A percentile compares a stretch with the other conserved stretches of the same genome.
phyloP scores from a whole-genome alignment of 306 rosid species.

The Rosa rugosa region DNA sequence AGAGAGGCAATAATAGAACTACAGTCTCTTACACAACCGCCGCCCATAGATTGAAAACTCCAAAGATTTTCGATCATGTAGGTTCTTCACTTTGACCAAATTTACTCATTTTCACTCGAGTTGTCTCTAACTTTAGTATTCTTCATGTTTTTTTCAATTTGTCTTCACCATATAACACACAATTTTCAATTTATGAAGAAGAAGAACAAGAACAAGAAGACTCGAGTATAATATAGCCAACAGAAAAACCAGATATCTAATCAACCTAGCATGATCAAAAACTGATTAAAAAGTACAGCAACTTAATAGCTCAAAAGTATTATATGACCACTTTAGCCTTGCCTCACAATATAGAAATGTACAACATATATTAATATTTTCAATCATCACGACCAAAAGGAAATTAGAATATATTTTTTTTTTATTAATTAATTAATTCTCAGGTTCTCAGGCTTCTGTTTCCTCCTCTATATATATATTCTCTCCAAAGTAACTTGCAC shows the following conservation, averaged over 20 bases:
- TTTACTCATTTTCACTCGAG: too few relatives aligned
- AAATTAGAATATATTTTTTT: background rate
- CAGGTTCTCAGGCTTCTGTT: background rate
- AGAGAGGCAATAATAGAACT: too few relatives aligned
- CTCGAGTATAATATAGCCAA: background rate
- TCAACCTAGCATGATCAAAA: background rate
- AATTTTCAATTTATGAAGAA: background rate
- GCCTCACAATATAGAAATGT: background rate
- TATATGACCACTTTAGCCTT: background rate
- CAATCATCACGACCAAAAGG: background rate
- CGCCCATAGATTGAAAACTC: too few relatives aligned
- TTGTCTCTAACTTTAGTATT: too few relatives aligned
- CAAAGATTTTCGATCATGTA: too few relatives aligned
- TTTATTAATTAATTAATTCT: background rate
- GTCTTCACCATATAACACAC: background rate
- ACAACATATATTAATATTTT: background rate
- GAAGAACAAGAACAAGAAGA: background rate
- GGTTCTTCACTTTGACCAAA: too few relatives aligned
- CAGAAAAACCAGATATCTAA: background rate
- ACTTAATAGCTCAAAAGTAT: background rate
- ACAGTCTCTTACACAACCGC: too few relatives aligned
- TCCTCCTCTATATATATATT: conserved; percentile 16
- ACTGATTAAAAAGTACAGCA: background rate
- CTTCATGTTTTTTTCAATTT: too few relatives aligned
- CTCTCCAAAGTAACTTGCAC: conserved; percentile 12